A percentile compares a stretch with the other conserved stretches of the same genome.
Evolutionary conservation across 2,329 filamentous ascomycete species (phyloP).

Genomic region (Fusarium siculi): DNA sequence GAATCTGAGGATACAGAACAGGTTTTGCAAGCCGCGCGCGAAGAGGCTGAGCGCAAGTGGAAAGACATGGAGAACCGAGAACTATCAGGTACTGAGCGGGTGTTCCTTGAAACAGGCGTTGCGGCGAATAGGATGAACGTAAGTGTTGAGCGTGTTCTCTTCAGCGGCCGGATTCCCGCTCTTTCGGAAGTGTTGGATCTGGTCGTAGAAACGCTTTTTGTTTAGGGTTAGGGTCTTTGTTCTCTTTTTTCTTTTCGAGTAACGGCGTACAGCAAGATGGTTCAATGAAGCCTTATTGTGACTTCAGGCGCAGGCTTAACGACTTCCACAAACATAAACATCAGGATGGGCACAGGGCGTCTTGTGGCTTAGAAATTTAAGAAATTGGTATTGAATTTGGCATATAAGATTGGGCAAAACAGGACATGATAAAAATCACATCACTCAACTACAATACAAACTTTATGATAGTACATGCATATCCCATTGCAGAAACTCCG

Average conservation of each 20-base stretch:
- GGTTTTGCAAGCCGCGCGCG: conserved; percentile 74
- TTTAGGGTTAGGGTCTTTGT: conserved; percentile 40
- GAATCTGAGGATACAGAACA: conserved; percentile 79
- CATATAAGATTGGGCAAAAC: conserved; percentile 33
- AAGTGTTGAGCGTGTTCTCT: conserved; percentile 49
- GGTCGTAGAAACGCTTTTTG: conserved; percentile 57
- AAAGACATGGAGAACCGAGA: conserved; percentile 70
- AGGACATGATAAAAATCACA: conserved; percentile 26
- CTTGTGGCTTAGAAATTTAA: conserved; percentile 15
- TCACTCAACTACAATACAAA: conserved; percentile 43
- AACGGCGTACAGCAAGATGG: conserved; percentile 31
- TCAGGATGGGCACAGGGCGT: conserved; percentile 20
- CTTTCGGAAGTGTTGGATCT: conserved; percentile 58
- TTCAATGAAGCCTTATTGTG: conserved; percentile 22
- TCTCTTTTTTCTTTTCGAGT: background rate
- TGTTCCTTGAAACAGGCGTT: conserved; percentile 66
- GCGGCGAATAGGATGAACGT: conserved; percentile 43
- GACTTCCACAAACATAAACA: conserved; percentile 21
- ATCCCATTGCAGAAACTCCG: conserved; percentile 25
- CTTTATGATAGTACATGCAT: conserved; percentile 40
- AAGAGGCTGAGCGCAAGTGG: conserved; percentile 79
- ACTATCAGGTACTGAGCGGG: conserved; percentile 64
- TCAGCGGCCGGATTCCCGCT: conserved; percentile 50
- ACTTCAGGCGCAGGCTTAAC: conserved; percentile 11
- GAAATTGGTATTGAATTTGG: conserved; percentile 15